Evolutionary conservation across 345 rosid species (phyloP), one percentile per base, ranked within the genome.

Genomic region (Hevea brasiliensis): DNA sequence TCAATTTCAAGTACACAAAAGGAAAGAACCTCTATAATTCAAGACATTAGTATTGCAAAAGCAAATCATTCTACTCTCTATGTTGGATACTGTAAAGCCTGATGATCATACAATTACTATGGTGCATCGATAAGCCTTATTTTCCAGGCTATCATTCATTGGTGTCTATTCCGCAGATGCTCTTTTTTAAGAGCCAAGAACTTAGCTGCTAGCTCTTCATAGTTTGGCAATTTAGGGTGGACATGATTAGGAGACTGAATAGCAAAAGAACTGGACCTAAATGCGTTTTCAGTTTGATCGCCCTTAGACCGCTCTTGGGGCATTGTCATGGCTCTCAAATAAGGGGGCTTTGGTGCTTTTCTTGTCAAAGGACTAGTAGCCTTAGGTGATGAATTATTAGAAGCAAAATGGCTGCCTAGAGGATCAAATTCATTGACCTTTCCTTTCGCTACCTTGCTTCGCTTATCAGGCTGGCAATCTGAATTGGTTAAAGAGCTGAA

Each of bases 151-250:
- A 32, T 1, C 4, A 32, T 32, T 20, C 41, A 62, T 7, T 18
- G 4, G 29, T 20, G 41, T 35, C 35, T 75, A 64, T 47, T 74
- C 76, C 59, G 85, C 67, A 48, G 70, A 74, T 71, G 62, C 61
- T 87, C 83, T 70, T 79, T 84, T 89, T 82, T 89, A 74, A 89
- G 88, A 53, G 90, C 90, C 72, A 47, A 75, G 73, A 94, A 92
- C 48, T 87, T 87, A 7, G 93, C 89, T 42, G 88, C 77, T 54
- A 94, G 81, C 51, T 89, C 93, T 62, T 94, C 97, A n/a, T 86
- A 94, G 67, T 92, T 90, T 20, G 97, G 97, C 79, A 94, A 77
- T 81, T 87, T 94, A n/a, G 97, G 98, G 67, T 94, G 97, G 51
- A 94, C 93, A 74, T 90, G 89, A 68, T 76, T 78, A 7, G 91